Evolutionary conservation across 345 rosid species (phyloP).

Genomic region (Dipteronia dyeriana): DNA sequence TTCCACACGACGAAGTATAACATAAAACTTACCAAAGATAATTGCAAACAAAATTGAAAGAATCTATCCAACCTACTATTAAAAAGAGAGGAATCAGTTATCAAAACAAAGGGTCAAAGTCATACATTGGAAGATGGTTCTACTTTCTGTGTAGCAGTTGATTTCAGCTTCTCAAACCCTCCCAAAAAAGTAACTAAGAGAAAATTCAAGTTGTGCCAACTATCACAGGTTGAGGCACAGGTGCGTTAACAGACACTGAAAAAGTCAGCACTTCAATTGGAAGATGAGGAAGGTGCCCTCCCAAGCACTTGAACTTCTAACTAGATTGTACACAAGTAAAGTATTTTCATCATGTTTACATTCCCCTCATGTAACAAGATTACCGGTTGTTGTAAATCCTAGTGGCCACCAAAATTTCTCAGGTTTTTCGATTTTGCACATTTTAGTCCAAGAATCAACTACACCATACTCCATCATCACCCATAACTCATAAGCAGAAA

Average conservation of each 20-base stretch:
- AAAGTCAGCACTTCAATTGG: too few species aligned
- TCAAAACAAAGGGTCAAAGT: neutral
- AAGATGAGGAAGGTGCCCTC: neutral
- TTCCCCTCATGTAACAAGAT: conserved; percentile 3
- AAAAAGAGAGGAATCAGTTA: neutral
- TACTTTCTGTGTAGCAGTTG: neutral
- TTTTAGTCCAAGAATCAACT: too few species aligned
- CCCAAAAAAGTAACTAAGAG: neutral
- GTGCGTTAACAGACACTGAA: too few species aligned
- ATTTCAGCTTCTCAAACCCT: neutral
- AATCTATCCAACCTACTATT: neutral
- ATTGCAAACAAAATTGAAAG: neutral
- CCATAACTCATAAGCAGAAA: too few species aligned
- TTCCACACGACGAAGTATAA: neutral
- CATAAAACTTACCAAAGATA: neutral
- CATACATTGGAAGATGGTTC: neutral
- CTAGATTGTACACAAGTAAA: conserved; percentile 13
- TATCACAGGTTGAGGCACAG: neutral
- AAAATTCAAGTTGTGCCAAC: neutral
- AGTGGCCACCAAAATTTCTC: conserved; percentile 15
- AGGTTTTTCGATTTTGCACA: conserved; percentile 15
- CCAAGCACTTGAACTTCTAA: conserved; percentile 18
- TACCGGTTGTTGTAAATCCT: neutral
- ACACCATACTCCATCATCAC: too few species aligned
- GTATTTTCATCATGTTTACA: conserved; percentile 14